Percentiles rank a stretch among this genome's conserved stretches.
phyloP scores from a whole-genome alignment of 805 yeast species.

The Wickerhamiella qilinensis region DNA sequence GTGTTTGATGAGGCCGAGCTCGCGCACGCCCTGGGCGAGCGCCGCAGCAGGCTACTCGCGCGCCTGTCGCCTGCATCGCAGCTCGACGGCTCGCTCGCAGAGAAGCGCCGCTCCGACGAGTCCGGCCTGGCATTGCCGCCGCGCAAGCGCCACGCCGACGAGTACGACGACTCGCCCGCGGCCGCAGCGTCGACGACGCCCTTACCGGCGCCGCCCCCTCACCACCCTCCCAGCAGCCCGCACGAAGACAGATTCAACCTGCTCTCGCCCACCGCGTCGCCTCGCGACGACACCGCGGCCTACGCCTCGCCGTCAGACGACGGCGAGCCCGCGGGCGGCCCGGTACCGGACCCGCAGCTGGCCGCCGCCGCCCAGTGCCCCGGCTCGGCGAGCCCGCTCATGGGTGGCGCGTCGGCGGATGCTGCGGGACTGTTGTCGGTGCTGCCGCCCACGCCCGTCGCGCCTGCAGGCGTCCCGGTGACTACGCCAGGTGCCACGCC shows the following conservation, averaged over 20 bases:
- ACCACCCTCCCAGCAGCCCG: neutral
- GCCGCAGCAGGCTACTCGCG: conserved; percentile 6
- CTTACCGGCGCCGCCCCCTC: neutral
- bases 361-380: too few relatives aligned
- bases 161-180: neutral
- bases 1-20: conserved; percentile 16
- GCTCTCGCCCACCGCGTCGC: conserved; percentile 4
- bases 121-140: neutral
- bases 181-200: neutral
- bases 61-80: conserved; percentile 5
- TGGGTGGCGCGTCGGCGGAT: too few relatives aligned
- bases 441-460: too few relatives aligned
- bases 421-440: too few relatives aligned
- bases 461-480: too few relatives aligned
- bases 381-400: too few relatives aligned
- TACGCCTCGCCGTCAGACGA: too few relatives aligned
- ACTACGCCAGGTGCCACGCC: too few relatives aligned
- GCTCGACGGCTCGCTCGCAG: conserved; percentile 4
- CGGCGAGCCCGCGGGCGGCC: too few relatives aligned
- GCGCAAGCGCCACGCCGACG: conserved; percentile 5
- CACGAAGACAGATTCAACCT: neutral
- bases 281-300: neutral
- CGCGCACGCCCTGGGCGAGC: neutral
- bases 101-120: conserved; percentile 11
- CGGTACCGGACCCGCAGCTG: too few relatives aligned